Evolutionary conservation across 2,329 filamentous ascomycete species (phyloP).

Genomic region (Trichoderma endophyticum): DNA sequence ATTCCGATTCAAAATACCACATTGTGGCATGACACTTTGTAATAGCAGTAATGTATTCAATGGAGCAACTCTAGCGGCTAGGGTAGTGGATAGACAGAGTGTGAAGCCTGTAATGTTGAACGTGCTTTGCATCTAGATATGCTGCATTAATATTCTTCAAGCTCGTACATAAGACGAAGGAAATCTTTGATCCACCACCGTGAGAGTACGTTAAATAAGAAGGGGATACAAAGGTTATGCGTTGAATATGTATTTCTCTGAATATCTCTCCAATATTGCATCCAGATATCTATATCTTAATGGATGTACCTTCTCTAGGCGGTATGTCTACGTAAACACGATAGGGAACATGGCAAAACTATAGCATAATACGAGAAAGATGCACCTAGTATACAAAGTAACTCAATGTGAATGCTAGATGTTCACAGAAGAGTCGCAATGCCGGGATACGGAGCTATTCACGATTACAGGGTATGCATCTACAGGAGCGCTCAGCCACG

Average conservation of each 20-base stretch:
- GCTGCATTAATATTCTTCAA: background rate
- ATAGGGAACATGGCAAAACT: background rate
- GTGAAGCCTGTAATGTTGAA: background rate
- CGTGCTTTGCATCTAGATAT: background rate
- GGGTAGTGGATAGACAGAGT: background rate
- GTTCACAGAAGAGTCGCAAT: background rate
- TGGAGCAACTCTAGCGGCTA: background rate
- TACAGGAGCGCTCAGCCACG: background rate
- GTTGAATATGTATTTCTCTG: background rate
- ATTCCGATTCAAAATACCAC: background rate
- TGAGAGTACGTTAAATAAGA: background rate
- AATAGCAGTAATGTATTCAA: background rate
- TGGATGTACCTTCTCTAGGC: background rate
- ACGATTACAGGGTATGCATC: background rate
- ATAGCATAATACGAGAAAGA: background rate
- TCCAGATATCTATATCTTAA: background rate
- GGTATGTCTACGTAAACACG: background rate
- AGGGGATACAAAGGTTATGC: background rate
- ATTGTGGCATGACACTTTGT: background rate
- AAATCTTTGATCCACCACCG: background rate
- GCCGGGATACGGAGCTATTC: background rate
- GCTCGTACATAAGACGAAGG: background rate
- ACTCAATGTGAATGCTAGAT: background rate
- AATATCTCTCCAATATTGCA: background rate
- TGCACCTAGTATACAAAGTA: rapidly evolving